phyloP scores from a whole-genome alignment of 2,329 filamentous ascomycete species.

The Hysterium pulicare region DNA sequence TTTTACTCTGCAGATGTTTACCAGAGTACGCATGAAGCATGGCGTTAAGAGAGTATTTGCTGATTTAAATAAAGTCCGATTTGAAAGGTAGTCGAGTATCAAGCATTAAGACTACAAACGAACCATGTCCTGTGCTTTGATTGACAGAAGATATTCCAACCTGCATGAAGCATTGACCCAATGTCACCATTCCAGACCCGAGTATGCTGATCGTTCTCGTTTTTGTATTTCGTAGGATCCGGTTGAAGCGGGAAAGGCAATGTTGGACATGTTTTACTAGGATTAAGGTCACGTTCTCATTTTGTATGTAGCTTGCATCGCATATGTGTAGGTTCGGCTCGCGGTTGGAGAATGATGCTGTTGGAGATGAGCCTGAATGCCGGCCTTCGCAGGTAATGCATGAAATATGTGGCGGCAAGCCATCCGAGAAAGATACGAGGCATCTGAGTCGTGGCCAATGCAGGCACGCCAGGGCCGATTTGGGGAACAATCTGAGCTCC shows the following conservation, averaged over 20 bases:
- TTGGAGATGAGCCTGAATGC: not conserved
- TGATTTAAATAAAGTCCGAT: too few species aligned
- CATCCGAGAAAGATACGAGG: not conserved
- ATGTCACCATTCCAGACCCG: too few species aligned
- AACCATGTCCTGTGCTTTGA: too few species aligned
- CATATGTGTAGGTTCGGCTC: too few species aligned
- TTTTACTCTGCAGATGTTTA: too few species aligned
- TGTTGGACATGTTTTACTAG: too few species aligned
- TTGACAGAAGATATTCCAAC: too few species aligned
- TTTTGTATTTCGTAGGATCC: not conserved
- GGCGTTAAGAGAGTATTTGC: too few species aligned
- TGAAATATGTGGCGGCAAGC: not conserved
- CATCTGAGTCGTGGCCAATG: not conserved
- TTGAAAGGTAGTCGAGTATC: too few species aligned
- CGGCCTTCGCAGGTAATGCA: not conserved
- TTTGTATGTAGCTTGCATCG: too few species aligned
- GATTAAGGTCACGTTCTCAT: not conserved
- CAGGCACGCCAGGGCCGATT: not conserved
- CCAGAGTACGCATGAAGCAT: not conserved
- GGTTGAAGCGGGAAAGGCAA: not conserved
- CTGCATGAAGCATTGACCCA: too few species aligned
- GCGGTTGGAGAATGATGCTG: not conserved
- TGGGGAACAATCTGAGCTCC: not conserved
- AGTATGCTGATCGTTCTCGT: not conserved
- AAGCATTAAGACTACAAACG: too few species aligned